Base-by-base conservation (phyloP, 345 rosid species). In the Hibiscus tridactylites region DNA sequence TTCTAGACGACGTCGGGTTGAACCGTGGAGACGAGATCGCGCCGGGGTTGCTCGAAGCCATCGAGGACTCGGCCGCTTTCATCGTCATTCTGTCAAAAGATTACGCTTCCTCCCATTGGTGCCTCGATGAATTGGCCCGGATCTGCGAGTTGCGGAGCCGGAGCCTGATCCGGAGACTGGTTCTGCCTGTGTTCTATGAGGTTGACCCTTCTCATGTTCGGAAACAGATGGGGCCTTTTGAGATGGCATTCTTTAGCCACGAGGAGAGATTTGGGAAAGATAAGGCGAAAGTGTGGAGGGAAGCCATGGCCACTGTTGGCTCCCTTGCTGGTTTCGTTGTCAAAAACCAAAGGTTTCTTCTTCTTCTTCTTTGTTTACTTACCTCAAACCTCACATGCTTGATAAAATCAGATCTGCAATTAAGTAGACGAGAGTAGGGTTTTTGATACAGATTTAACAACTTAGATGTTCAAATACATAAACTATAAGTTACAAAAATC, bases 161-260 rank as follows among this genome's bases (percentile, higher is more conserved):
- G 26, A 56, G 60, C 60, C 29, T 21, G 29, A 9, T 19, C 28
- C 47, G 65, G 26, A 81, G 85, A 12, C 73, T 81, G 57, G 73
- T 84, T 19, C 56, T 88, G 6, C 92, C 88, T 0, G 83, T 88
- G 46, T 88, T 88, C 63, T 84, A 78, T 24, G 0, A 8, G 10
- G 89, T 88, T 35, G 73, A 88, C 6, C 90, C 88, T 1, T 85
- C 88, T 0, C 16, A 88, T 70, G 85, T 88, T 0, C 82, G 88
- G 54, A 65, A 77, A 31, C 90, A 82, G 50, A 65, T 8, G 17
- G 77, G 76, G 2, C 81, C 81, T 56, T 81, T 88, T 53, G 69
- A 31, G 9, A 1, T 62, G n/a, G 79, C 75, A 53, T 86, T 88
- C 68, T 17, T 56, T 26, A 3, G 5, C 1, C 86, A 76, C 53